Base-by-base conservation (phyloP, 495 filamentous ascomycete species). In the Oleoguttula mirabilis region DNA sequence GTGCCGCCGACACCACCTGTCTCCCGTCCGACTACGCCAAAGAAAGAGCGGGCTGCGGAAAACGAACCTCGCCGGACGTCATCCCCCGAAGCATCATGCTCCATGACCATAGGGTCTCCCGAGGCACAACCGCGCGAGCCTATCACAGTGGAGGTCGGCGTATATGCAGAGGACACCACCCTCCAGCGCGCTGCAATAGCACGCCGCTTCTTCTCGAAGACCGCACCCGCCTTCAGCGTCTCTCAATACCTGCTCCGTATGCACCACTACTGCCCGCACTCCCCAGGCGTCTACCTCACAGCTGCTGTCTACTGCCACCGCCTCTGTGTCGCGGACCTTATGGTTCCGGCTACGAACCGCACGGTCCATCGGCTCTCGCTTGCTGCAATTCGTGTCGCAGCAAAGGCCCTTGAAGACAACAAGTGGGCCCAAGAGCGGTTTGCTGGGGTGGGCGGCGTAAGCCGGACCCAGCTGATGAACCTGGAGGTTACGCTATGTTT, bases 261-360 rank as follows among this genome's bases (percentile, higher is more conserved):
- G 36, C 88, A 96, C 58, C 70, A 68, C 27, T 96, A 78, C 59
- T 98, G 90, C 50, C 88, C 92, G 16, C 82, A 95, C 76, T 92
- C 86, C n/a, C 88, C 90, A 2, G 88, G 77, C 12, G 92, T 95
- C 23, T 94, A 90, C 52, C 76, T 98, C n/a, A 86, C 90, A 2
- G 78, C 90, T 1, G 84, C 84, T 33, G 63, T 80, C n/a, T 96
- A 96, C 59, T 86, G 94, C 39, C 79, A 85, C 53, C 72, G 75
- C 36, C 72, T 96, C 30, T 79, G 77, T 0, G 70, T 87, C 8
- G 64, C 77, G 24, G 85, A 95, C 50, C 71, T 72, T 37, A 74
- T 90, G 12, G 62, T 65, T 3, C 71, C 74, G 2, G 74, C 94
- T 16, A 92, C 84, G 5, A 70, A 71, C 41, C 72, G 82, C 28